A percentile compares a stretch with the other conserved stretches of the same genome.
phyloP scores from a whole-genome alignment of 169 alveolate species.

The Blepharisma undulans region DNA sequence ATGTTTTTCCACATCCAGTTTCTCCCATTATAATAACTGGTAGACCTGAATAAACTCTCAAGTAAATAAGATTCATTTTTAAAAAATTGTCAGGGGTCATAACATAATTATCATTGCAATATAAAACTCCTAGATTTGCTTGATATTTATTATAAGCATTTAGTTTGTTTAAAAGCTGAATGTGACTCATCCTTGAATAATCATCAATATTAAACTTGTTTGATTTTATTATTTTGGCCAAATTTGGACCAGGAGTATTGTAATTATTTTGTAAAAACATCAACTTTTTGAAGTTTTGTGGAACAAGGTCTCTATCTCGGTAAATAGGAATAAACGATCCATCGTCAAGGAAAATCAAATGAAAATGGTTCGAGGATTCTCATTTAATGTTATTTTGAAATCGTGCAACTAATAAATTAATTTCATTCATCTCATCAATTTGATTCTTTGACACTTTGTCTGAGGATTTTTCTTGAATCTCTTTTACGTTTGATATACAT shows the following conservation, averaged over 20 bases:
- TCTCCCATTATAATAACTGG: slow-evolving; percentile 76
- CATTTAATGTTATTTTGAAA: neutral
- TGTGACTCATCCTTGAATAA: neutral
- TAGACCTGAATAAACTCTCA: slow-evolving; percentile 51
- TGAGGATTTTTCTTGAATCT: neutral
- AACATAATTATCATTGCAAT: neutral
- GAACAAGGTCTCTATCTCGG: neutral
- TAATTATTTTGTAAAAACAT: neutral
- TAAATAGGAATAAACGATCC: neutral
- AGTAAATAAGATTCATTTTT: slow-evolving; percentile 61
- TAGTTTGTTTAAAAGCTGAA: neutral
- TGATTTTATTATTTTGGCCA: neutral
- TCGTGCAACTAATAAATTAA: neutral
- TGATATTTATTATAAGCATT: neutral
- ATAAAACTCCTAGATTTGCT: neutral
- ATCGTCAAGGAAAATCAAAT: neutral
- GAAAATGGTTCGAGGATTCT: slow-evolving; percentile 23
- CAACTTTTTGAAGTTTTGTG: slow-evolving; percentile 2
- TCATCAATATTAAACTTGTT: neutral
- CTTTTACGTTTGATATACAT: neutral
- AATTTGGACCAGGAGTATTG: too few species aligned
- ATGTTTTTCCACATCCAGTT: slow-evolving; percentile 76
- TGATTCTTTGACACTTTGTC: neutral
- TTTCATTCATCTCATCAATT: neutral
- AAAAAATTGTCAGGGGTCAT: slow-evolving; percentile 62